Evolutionary conservation across 2,329 filamentous ascomycete species (phyloP).

Genomic region (Aspergillus versicolor): DNA sequence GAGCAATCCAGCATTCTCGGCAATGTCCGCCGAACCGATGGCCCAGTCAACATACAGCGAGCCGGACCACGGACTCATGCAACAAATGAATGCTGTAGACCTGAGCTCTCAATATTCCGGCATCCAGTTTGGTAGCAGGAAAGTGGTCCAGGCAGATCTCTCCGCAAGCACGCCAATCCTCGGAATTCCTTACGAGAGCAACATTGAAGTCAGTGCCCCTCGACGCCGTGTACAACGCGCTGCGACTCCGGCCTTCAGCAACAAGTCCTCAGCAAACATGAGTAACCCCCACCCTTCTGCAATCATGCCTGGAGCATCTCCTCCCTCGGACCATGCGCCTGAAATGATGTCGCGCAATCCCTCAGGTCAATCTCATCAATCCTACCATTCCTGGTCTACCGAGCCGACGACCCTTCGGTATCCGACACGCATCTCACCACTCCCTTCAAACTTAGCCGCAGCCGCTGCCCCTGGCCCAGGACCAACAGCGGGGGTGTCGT

Average conservation of each 20-base stretch:
- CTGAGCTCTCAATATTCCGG: constrained; percentile 21
- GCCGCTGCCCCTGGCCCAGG: neutral
- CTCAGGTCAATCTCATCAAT: constrained; percentile 35
- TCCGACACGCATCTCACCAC: constrained; percentile 27
- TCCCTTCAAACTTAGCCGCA: constrained; percentile 11
- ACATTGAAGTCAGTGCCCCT: constrained; percentile 32
- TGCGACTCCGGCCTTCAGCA: constrained; percentile 15
- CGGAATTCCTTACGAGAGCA: constrained; percentile 34
- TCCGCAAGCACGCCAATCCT: constrained; percentile 28
- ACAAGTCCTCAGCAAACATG: constrained; percentile 10
- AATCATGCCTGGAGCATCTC: constrained; percentile 34
- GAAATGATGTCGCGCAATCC: constrained; percentile 36
- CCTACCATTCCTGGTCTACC: constrained; percentile 37
- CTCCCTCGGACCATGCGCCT: constrained; percentile 29
- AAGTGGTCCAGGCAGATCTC: constrained; percentile 19
- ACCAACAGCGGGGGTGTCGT: neutral
- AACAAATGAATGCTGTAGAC: constrained; percentile 20
- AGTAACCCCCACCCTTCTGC: constrained; percentile 31
- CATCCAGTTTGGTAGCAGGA: constrained; percentile 18
- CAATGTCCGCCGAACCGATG: constrained; percentile 30
- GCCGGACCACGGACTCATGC: constrained; percentile 24
- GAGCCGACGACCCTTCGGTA: constrained; percentile 28
- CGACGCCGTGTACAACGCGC: constrained; percentile 16
- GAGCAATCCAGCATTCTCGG: constrained; percentile 28
- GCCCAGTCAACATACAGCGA: constrained; percentile 34